These are phyloP conservation scores for Tetracladium marchalianum DNA, from an alignment of 495 filamentous ascomycete species.

Conservation along the genomic window DNA sequence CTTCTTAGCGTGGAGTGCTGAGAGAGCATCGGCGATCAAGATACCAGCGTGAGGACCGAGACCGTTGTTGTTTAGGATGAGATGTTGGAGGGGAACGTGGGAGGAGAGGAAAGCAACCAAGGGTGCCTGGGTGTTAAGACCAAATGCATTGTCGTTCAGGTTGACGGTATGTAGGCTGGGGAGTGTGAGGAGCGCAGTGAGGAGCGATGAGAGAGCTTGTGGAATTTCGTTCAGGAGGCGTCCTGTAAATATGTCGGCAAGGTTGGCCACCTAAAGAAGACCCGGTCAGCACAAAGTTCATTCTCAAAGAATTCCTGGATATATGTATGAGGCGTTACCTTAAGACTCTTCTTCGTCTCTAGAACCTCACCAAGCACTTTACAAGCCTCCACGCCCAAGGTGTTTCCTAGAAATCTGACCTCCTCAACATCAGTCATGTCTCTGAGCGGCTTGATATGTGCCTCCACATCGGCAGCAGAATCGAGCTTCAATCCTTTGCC, in stretches of 20 bases:
- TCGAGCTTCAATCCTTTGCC: conserved; percentile 86
- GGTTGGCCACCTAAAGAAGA: conserved; percentile 57
- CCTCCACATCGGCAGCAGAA: conserved; percentile 72
- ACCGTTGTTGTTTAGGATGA: conserved; percentile 98
- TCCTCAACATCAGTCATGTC: conserved; percentile 70
- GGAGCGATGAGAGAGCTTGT: conserved; percentile 71
- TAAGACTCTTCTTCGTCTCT: conserved; percentile 66
- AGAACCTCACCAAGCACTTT: conserved; percentile 73
- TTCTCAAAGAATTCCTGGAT: background rate
- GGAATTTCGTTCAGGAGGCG: conserved; percentile 92
- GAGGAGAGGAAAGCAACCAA: conserved; percentile 76
- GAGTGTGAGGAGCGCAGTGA: conserved; percentile 75
- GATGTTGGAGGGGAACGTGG: conserved; percentile 79
- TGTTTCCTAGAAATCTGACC: conserved; percentile 78
- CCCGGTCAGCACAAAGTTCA: background rate
- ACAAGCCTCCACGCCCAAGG: conserved; percentile 79
- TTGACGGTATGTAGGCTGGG: conserved; percentile 82
- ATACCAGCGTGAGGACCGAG: conserved; percentile 83
- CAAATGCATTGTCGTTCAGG: conserved; percentile 96
- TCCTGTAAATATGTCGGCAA: conserved; percentile 95
- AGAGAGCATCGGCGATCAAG: conserved; percentile 74
- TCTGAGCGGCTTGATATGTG: conserved; percentile 67
- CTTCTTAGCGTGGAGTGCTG: conserved; percentile 65
- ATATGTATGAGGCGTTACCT: conserved; percentile 33
- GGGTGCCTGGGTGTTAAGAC: conserved; percentile 77